Conservation (phyloP, 441 rosid species). For the Aquilaria agallochum region DNA sequence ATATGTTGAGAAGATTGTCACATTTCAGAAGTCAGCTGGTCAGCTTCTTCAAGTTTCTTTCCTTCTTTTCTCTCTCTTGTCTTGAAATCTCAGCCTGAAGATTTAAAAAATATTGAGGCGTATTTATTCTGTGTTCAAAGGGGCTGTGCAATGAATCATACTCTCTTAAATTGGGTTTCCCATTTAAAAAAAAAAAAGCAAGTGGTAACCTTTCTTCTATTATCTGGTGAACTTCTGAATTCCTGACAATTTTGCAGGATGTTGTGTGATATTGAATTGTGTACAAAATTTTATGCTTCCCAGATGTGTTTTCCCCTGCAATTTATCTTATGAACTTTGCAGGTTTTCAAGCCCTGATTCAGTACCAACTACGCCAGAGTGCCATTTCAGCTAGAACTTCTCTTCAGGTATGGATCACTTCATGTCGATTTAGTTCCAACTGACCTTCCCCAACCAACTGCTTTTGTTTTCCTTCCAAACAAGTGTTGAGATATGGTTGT, state of each 20-base stretch:
- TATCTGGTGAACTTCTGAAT: background rate
- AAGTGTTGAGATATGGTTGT: constrained; percentile 10
- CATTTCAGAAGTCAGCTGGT: constrained; percentile 99
- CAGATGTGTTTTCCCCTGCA: constrained; percentile 9
- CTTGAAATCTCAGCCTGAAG: constrained; percentile 11
- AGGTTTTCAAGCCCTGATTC: constrained; percentile 99
- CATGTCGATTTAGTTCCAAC: background rate
- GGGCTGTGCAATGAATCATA: too few species aligned
- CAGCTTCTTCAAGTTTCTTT: constrained; percentile 55
- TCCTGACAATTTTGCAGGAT: constrained; percentile 3
- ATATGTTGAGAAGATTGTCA: constrained; percentile 97
- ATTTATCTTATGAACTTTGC: constrained; percentile 18
- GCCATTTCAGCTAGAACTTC: constrained; percentile 84
- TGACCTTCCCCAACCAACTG: background rate
- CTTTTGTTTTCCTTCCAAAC: constrained; percentile 18
- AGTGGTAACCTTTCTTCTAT: too few species aligned
- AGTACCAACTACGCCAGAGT: constrained; percentile 69
- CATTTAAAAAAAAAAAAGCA: too few species aligned
- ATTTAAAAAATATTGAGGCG: constrained; percentile 11
- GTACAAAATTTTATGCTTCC: background rate
- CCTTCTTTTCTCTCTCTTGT: constrained; percentile 28
- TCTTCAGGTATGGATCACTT: constrained; percentile 61
- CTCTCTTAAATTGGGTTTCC: constrained; percentile 2
- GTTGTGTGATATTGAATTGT: background rate
- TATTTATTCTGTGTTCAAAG: background rate